Base-by-base conservation (phyloP, 805 yeast genomes). In the Barnettozyma botsteinii region DNA sequence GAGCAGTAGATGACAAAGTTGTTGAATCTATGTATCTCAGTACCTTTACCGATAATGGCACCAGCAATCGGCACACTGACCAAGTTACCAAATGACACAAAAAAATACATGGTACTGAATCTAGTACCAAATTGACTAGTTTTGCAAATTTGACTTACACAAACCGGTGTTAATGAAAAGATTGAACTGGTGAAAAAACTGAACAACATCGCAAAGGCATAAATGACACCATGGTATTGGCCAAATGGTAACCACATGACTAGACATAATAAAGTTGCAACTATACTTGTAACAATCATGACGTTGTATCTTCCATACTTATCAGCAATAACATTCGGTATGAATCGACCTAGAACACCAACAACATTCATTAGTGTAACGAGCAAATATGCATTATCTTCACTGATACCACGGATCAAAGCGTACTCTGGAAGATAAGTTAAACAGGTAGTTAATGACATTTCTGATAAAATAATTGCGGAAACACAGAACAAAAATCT, bases 151-250 rank as follows among this genome's bases (percentile, higher is more conserved):
- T 75, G 77, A 1, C 77, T 77, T 29, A 75, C 61, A 45, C 79
- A 72, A 5, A 75, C 77, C 4, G 56, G 53, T 10, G 47, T 41
- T 27, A 51, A 29, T 11, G 56, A 49, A 10, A 45, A 65, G 2
- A 74, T 69, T 4, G 79, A 69, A 14, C 79, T 72, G 12, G 77
- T 66, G 44, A 66, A 64, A 38, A 76, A 66, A 4, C 82, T 81
- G 55, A 66, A 75, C 11, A 69, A 42, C 7, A 62, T 66, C 5
- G 75, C 60, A 46, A 76, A 75, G 1, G 62, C 66, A 43, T 59
- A 51, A 4, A 51, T 33, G 5, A 37, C 45, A 3, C 46, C 60
- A 19, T 49, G 50, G 39, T 48, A 60, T 33, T 38, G 61, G 23
- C 63, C 73, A 42, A 55, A 63, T 32, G 62, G 67, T 14, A 56